Conservation (phyloP, 805 yeast genomes). For the Ogataea sp. region DNA sequence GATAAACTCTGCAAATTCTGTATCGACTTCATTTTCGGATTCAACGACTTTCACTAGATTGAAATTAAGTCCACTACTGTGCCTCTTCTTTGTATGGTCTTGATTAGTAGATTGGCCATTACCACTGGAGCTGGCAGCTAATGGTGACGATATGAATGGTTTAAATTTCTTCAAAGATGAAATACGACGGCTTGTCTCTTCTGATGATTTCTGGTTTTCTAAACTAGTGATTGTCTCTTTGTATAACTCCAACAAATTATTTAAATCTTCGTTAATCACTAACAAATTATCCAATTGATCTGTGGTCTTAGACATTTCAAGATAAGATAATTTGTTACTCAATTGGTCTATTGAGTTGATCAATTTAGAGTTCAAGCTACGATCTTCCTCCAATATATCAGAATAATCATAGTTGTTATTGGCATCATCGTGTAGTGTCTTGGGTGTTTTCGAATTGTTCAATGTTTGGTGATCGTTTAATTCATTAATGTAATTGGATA, state of each 20-base stretch:
- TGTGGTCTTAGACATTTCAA: not conserved
- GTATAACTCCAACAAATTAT: not conserved
- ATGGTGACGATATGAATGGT: not conserved
- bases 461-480: not conserved
- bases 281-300: not conserved
- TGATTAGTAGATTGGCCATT: not conserved
- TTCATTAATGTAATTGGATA: not conserved
- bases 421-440: no score
- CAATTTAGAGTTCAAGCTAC: not conserved
- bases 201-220: constrained; percentile 2
- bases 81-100: constrained; percentile 9
- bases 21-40: constrained; percentile 4
- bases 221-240: not conserved
- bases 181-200: not conserved
- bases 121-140: not conserved
- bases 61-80: constrained; percentile 23
- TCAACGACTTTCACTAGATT: constrained; percentile 16
- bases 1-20: not conserved
- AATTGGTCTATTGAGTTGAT: not conserved
- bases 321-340: not conserved
- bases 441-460: not conserved
- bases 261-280: not conserved
- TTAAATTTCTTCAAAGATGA: constrained; percentile 3
- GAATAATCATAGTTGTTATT: not conserved
- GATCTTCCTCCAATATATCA: not conserved